These are phyloP conservation scores for Huntiella bhutanensis DNA, from an alignment of 2,329 filamentous ascomycete genomes.

Conservation along the genomic window DNA sequence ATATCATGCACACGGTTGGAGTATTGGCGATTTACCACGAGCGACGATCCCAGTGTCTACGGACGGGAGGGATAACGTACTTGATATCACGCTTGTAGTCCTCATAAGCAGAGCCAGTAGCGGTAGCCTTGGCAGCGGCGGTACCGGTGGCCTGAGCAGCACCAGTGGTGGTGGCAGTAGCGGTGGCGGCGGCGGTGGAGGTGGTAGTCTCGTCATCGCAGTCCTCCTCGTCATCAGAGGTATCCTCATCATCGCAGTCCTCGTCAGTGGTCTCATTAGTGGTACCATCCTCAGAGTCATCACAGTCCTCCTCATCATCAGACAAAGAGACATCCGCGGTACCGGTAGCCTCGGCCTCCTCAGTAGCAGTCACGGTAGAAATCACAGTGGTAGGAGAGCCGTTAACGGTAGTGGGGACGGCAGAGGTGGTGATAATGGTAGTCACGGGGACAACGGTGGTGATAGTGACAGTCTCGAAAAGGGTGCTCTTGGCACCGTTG, in stretches of 20 bases:
- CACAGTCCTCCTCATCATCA: constrained; percentile 4
- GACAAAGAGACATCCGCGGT: background rate
- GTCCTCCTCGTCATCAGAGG: constrained; percentile 3
- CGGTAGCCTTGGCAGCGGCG: background rate
- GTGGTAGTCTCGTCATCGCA: constrained; percentile 1
- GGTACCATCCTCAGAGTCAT: constrained; percentile 1
- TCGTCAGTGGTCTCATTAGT: background rate
- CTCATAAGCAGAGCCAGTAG: background rate
- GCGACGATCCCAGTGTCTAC: constrained; percentile 9
- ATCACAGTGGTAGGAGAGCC: background rate
- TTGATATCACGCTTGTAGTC: constrained; percentile 8
- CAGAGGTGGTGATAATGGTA: background rate
- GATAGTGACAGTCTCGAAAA: background rate
- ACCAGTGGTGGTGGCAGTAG: background rate
- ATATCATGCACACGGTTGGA: background rate
- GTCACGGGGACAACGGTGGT: background rate
- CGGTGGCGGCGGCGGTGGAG: background rate
- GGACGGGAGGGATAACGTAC: background rate
- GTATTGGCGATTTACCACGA: constrained; percentile 4
- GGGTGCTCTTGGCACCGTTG: background rate
- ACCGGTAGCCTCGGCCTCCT: background rate
- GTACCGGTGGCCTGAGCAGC: background rate
- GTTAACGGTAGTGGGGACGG: background rate
- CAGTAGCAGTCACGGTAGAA: background rate
- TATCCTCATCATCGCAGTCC: background rate